Evolutionary conservation across 2,329 filamentous ascomycete genomes (phyloP).

Genomic region (Atkinsonella texensis): DNA sequence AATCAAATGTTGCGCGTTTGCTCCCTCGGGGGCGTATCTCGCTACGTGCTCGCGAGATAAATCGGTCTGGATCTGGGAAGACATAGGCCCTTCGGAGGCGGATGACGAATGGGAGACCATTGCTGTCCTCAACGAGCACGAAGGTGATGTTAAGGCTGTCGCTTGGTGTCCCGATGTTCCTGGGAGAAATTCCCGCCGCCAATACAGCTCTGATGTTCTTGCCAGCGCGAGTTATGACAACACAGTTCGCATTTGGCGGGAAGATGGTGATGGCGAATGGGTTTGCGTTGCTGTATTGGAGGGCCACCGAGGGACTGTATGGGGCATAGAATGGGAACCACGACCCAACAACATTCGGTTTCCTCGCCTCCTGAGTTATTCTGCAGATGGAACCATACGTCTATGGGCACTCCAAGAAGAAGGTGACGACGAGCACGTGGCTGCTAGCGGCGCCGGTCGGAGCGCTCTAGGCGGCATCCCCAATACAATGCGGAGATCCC

Average conservation of each 20-base stretch:
- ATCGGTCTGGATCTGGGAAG: constrained; percentile 97
- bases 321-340: constrained; percentile 67
- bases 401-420: constrained; percentile 58
- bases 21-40: constrained; percentile 61
- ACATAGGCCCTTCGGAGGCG: constrained; percentile 57
- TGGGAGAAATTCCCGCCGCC: constrained; percentile 30
- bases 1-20: constrained; percentile 71
- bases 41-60: constrained; percentile 91
- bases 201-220: constrained; percentile 56
- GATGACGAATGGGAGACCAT: constrained; percentile 97
- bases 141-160: constrained; percentile 89
- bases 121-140: constrained; percentile 87
- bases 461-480: constrained; percentile 52
- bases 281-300: constrained; percentile 72
- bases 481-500: constrained; percentile 72
- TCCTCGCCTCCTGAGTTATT: constrained; percentile 65
- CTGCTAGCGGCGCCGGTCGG: constrained; percentile 21
- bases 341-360: constrained; percentile 29
- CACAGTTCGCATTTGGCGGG: constrained; percentile 76
- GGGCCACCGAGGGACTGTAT: constrained; percentile 78
- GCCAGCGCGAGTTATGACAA: constrained; percentile 93
- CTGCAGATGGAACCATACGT: constrained; percentile 68
- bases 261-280: constrained; percentile 86
- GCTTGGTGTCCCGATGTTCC: constrained; percentile 71
- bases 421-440: constrained; percentile 14